Percentiles rank a stretch among this genome's conserved stretches.
These are phyloP conservation scores for Phaeosphaeriaceae sp. DNA, from an alignment of 2,329 filamentous ascomycete species.

Conservation along the genomic window DNA sequence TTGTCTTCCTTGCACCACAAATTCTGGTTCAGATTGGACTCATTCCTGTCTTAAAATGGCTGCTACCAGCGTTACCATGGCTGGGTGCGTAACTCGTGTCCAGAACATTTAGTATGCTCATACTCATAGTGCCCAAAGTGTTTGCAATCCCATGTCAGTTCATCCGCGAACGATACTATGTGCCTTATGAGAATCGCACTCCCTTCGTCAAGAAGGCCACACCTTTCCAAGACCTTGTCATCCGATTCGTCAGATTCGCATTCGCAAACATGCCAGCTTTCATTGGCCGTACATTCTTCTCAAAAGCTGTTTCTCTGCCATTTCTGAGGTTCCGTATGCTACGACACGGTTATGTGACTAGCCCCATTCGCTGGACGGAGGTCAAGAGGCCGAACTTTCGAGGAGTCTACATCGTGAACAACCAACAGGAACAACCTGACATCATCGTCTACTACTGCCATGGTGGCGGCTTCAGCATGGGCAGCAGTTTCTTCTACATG, in stretches of 20 bases:
- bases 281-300: constrained; percentile 80
- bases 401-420: constrained; percentile 74
- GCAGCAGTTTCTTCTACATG: constrained; percentile 79
- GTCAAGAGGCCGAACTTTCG: constrained; percentile 62
- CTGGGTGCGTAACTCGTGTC: constrained; percentile 60
- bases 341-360: constrained; percentile 71
- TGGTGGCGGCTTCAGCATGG: constrained; percentile 85
- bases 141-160: constrained; percentile 67
- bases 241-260: constrained; percentile 79
- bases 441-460: constrained; percentile 85
- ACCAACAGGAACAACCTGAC: constrained; percentile 70
- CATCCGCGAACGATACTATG: constrained; percentile 65
- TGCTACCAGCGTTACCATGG: constrained; percentile 72
- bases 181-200: constrained; percentile 55
- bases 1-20: constrained; percentile 74
- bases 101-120: constrained; percentile 24
- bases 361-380: constrained; percentile 71
- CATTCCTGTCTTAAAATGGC: constrained; percentile 64
- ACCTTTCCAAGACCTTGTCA: constrained; percentile 77
- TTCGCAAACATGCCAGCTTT: constrained; percentile 74
- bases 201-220: constrained; percentile 75
- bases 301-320: constrained; percentile 74
- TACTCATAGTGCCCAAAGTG: constrained; percentile 55
- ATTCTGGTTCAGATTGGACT: constrained; percentile 73
- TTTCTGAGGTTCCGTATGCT: constrained; percentile 80